Evolutionary conservation across 768 basidiomycete species (phyloP).

Genomic region (Suillus paluster): DNA sequence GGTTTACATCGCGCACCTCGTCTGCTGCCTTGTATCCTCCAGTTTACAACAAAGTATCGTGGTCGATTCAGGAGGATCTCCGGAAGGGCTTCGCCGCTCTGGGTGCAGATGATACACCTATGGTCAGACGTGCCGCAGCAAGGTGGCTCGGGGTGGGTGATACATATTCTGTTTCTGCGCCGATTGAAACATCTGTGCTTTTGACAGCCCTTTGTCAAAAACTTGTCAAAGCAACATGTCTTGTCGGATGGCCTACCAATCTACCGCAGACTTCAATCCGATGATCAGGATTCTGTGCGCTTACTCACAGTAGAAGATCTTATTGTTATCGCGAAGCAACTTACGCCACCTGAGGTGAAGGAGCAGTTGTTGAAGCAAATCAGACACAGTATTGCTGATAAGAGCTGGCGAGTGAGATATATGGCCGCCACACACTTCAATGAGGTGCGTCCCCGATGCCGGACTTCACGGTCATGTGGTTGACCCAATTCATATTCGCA

Average conservation of each 20-base stretch:
- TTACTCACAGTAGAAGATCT: slow-evolving; percentile 94
- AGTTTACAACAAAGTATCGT: slow-evolving; percentile 81
- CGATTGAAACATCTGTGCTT: slow-evolving; percentile 19
- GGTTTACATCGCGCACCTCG: slow-evolving; percentile 98
- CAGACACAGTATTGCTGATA: slow-evolving; percentile 86
- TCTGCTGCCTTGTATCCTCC: slow-evolving; percentile 93
- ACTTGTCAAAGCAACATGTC: slow-evolving; percentile 80
- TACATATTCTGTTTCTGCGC: slow-evolving; percentile 1
- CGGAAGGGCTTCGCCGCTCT: slow-evolving; percentile 83
- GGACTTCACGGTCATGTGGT: background rate
- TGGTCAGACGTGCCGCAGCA: slow-evolving; percentile 96
- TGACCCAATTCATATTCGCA: background rate
- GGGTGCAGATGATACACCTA: slow-evolving; percentile 94
- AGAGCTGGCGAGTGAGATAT: slow-evolving; percentile 98
- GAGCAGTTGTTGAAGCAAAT: slow-evolving; percentile 88
- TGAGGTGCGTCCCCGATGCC: slow-evolving; percentile 55
- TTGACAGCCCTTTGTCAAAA: slow-evolving; percentile 73
- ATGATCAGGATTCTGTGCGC: slow-evolving; percentile 98
- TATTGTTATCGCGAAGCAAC: slow-evolving; percentile 86
- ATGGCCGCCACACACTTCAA: slow-evolving; percentile 99
- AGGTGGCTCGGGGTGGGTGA: slow-evolving; percentile 91
- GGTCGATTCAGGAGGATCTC: slow-evolving; percentile 81
- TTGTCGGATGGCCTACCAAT: slow-evolving; percentile 87
- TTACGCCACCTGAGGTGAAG: slow-evolving; percentile 88
- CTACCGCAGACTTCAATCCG: slow-evolving; percentile 90